Base-by-base conservation (phyloP, 257 asterid species). In the Salvia hispanica region DNA sequence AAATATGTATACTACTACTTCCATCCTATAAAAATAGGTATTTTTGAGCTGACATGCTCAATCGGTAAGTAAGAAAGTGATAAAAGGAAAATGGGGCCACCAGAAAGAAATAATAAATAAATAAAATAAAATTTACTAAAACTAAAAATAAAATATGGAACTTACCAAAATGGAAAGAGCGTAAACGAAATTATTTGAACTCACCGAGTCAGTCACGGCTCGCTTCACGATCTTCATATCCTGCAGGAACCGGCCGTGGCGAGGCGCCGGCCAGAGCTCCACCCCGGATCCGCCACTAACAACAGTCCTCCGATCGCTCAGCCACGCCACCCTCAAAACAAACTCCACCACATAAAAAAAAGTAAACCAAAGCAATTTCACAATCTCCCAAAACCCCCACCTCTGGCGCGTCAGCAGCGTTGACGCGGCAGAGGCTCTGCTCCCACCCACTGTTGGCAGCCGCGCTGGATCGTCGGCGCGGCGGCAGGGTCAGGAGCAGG, bases 271-370 rank as follows among this genome's bases (percentile, higher is more conserved):
- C 90, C 90, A 84, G 12, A 71, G 75, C 82, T 84, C 90, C 70
- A 84, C 87, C 11, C 90, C 90, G 6, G 54, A 44, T 2, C 87
- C 90, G 59, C 90, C 90, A 77, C 80, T 82, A 7, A 82, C n/a
- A 64, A 62, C 79, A 58, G 87, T 84, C 16, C 61, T 56, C 77
- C 25, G 53, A 64, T 84, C 90, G 66, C 76, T 70, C 48, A 61
- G 36, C 79, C 90, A 82, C 70, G 69, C 4, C 1, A 50, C n/a
- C 69, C 83, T 75, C 73, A 82, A 4, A 1, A 25, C 31, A 55
- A 84, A 76, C 84, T 78, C 82, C 9, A 77, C 4, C 9, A 69
- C 74, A 54, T 48, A 80, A 11, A 70, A 48, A 46, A 76, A 50
- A 39, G 78, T 78, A 70, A 46, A 83, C 86, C 82, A 78, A 4